phyloP scores from a whole-genome alignment of 2,329 filamentous ascomycete species.

The Nigrospora sphaerica region DNA sequence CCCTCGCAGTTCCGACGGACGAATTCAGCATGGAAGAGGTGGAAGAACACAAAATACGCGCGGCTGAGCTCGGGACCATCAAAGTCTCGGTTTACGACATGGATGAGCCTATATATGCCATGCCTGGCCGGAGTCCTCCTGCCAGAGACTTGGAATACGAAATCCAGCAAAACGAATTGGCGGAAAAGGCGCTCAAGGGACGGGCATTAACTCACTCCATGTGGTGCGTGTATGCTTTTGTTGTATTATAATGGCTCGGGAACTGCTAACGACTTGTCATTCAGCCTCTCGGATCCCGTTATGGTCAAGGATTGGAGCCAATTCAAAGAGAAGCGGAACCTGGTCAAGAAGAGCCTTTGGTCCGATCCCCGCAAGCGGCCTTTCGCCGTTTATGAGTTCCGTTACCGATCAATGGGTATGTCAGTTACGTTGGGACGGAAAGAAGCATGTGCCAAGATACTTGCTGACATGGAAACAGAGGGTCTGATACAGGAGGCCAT shows the following conservation, averaged over 20 bases:
- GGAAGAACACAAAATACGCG: not conserved
- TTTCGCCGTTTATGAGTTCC: constrained; percentile 1
- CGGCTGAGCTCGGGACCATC: not conserved
- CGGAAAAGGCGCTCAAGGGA: not conserved
- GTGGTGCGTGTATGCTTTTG: not conserved
- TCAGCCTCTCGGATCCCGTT: not conserved
- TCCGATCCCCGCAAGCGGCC: not conserved
- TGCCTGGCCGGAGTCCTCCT: no score
- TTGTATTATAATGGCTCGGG: no score
- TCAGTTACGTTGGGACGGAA: not conserved
- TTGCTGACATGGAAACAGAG: not conserved
- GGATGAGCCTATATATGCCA: not conserved
- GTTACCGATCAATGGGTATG: not conserved
- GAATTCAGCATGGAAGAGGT: not conserved
- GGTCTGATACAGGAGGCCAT: not conserved
- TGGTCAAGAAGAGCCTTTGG: not conserved
- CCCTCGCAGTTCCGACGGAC: not conserved
- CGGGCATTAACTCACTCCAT: not conserved
- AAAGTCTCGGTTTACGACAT: constrained; percentile 1
- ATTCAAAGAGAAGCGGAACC: not conserved
- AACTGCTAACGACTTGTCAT: not conserved
- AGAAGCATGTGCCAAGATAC: not conserved
- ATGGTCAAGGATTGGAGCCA: not conserved
- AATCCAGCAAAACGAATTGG: not conserved
- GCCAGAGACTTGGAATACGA: not conserved